Base-by-base conservation (phyloP, 2,329 filamentous ascomycete species). In the Gremmenia infestans region DNA sequence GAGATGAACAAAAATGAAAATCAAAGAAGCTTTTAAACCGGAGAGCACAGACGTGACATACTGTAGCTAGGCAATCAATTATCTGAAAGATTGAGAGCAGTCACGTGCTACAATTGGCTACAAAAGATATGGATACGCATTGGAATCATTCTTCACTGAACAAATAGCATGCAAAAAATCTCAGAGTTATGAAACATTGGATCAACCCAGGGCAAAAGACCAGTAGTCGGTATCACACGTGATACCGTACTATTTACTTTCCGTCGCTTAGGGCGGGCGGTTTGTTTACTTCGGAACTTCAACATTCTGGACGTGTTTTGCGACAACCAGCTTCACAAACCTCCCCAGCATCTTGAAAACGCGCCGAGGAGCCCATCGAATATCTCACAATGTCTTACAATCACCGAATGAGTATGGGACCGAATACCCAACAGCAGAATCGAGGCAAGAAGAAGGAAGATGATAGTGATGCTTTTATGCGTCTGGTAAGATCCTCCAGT, bases 401-500 rank as follows among this genome's bases (percentile, higher is more conserved):
- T 65, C 68, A 73, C 53, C 72, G 77, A 58, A 78, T 79, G 74
- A 81, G 77, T 64, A 76, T 79, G 65, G 77, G 76, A 60, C 74
- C 78, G 55, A 71, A 64, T 48, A 64, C 73, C 59, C 74, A 76
- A 62, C 77, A 78, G 60, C 72, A 76, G 53, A 72, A 70, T 59
- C 72, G 75, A 39, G 71, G 70, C 23, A 79, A 76, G 65, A 80
- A 80, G 68, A 81, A 81, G 69, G 78, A 81, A 61, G 78, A 80
- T 59, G 79, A 82, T 23, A 79, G 76, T 57, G 79, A 81, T 71
- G 78, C 78, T 46, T 75, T 81, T 63, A 81, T 82, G 77, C 77
- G 78, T 65, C 71, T 82, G 71, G 79, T 81, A 61, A 68, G 73
- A 64, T n/a, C 52, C 22, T 40, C 35, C 23, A 48, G 36, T 23